phyloP scores from a whole-genome alignment of 352 stramenopile species.

The Thraustotheca clavata region DNA sequence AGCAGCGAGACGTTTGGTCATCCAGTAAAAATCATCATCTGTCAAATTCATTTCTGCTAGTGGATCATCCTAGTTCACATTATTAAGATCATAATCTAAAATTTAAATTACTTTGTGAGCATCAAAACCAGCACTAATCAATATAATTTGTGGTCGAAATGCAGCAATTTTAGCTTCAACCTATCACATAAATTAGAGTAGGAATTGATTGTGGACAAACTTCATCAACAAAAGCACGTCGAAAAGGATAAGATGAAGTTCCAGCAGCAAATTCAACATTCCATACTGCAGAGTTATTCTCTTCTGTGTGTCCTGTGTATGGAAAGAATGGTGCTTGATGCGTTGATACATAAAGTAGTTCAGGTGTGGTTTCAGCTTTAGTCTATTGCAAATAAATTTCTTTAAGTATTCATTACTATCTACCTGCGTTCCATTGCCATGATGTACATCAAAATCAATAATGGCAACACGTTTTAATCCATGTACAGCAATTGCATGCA shows the following conservation, averaged over 20 bases:
- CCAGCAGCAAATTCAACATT: constrained; percentile 37
- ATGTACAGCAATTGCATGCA: constrained; percentile 83
- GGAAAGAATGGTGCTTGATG: constrained; percentile 49
- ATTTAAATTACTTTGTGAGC: constrained; percentile 25
- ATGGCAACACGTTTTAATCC: constrained; percentile 42
- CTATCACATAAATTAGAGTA: constrained; percentile 36
- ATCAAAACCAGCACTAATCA: constrained; percentile 85
- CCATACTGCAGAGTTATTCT: constrained; percentile 34
- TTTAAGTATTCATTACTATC: background rate
- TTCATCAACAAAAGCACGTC: constrained; percentile 27
- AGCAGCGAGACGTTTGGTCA: constrained; percentile 33
- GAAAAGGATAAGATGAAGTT: constrained; percentile 33
- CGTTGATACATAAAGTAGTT: constrained; percentile 44
- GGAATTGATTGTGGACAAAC: constrained; percentile 29
- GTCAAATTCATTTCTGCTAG: constrained; percentile 37
- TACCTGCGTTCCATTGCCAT: constrained; percentile 83
- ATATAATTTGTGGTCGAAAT: constrained; percentile 74
- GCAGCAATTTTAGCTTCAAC: constrained; percentile 33
- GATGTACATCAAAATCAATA: constrained; percentile 76
- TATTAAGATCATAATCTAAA: background rate
- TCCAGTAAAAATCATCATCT: constrained; percentile 47
- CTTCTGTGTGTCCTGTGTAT: constrained; percentile 30
- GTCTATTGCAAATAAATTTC: constrained; percentile 22
- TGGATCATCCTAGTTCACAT: constrained; percentile 26
- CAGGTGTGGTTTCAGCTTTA: constrained; percentile 25